Evolutionary conservation across 257 asterid species (phyloP).

Genomic region (Rauvolfia tetraphylla): DNA sequence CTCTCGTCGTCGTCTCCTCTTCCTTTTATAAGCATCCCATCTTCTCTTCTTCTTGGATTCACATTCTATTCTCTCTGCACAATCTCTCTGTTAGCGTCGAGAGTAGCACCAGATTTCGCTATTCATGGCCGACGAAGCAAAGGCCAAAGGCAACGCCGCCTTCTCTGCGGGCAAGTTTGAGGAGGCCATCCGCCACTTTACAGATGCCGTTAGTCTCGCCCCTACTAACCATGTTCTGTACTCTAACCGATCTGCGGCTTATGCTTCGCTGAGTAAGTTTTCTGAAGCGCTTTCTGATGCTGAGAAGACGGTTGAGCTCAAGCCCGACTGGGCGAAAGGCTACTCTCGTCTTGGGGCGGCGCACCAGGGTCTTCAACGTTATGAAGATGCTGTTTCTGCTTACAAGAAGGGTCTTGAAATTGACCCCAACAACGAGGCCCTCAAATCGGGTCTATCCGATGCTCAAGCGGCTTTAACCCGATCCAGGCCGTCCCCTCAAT

Average conservation of each 20-base stretch:
- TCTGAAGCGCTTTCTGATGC: slow-evolving; percentile 84
- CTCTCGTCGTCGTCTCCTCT: background rate
- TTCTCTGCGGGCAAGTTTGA: slow-evolving; percentile 71
- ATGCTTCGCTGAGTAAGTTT: slow-evolving; percentile 62
- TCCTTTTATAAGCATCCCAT: background rate
- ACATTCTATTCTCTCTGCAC: background rate
- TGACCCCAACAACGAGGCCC: slow-evolving; percentile 78
- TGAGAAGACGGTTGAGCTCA: slow-evolving; percentile 74
- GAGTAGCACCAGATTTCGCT: background rate
- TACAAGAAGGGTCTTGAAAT: slow-evolving; percentile 72
- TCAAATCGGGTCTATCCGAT: slow-evolving; percentile 78
- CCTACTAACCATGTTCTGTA: slow-evolving; percentile 82
- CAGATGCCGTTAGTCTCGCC: slow-evolving; percentile 63
- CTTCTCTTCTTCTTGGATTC: background rate
- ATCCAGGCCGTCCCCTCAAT: slow-evolving; percentile 21
- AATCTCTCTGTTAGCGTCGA: background rate
- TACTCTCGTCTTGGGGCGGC: slow-evolving; percentile 96
- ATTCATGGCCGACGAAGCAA: slow-evolving; percentile 88
- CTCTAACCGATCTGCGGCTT: slow-evolving; percentile 93
- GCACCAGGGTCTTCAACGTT: slow-evolving; percentile 54
- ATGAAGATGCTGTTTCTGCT: slow-evolving; percentile 58
- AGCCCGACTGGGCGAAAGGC: slow-evolving; percentile 82
- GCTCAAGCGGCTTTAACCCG: slow-evolving; percentile 56
- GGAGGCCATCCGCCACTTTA: slow-evolving; percentile 66
- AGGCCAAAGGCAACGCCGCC: slow-evolving; percentile 89